Evolutionary conservation across 441 rosid genomes (phyloP).

Genomic region (Breynia disticha): DNA sequence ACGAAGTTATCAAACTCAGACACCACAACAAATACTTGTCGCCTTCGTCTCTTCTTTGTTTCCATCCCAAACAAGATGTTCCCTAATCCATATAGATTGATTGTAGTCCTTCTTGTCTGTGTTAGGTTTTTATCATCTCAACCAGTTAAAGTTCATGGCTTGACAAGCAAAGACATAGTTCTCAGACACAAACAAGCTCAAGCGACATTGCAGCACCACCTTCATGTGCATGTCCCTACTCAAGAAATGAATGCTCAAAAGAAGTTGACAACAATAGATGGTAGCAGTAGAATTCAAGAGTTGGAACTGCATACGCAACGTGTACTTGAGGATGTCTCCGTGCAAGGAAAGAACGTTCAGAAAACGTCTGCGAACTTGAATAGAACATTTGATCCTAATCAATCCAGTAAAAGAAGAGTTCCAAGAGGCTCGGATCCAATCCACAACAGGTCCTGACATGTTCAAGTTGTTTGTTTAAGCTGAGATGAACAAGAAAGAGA

Average conservation of each 20-base stretch:
- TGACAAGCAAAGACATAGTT: conserved; percentile 25
- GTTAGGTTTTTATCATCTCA: conserved; percentile 40
- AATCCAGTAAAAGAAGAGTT: conserved; percentile 71
- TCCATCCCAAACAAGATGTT: conserved; percentile 34
- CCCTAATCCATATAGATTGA: conserved; percentile 29
- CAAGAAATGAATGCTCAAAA: neutral
- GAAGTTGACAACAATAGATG: neutral
- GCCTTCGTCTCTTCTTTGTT: conserved; percentile 29
- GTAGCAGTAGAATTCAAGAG: conserved; percentile 19
- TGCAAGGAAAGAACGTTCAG: conserved; percentile 23
- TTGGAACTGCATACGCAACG: conserved; percentile 24
- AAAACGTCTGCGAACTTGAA: conserved; percentile 26
- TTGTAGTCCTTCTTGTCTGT: conserved; percentile 46
- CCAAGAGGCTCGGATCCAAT: conserved; percentile 91
- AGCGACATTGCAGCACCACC: neutral
- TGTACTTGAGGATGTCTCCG: conserved; percentile 27
- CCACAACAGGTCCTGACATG: conserved; percentile 61
- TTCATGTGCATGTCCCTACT: neutral
- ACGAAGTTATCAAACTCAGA: neutral
- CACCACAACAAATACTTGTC: no score
- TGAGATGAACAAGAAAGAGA: conserved; percentile 15
- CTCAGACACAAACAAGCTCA: conserved; percentile 14
- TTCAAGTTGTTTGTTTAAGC: conserved; percentile 20
- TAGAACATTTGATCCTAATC: conserved; percentile 34
- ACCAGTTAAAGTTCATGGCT: conserved; percentile 30